Base-by-base conservation (phyloP, 2,329 filamentous ascomycete species). In the Westerdykella sp. region DNA sequence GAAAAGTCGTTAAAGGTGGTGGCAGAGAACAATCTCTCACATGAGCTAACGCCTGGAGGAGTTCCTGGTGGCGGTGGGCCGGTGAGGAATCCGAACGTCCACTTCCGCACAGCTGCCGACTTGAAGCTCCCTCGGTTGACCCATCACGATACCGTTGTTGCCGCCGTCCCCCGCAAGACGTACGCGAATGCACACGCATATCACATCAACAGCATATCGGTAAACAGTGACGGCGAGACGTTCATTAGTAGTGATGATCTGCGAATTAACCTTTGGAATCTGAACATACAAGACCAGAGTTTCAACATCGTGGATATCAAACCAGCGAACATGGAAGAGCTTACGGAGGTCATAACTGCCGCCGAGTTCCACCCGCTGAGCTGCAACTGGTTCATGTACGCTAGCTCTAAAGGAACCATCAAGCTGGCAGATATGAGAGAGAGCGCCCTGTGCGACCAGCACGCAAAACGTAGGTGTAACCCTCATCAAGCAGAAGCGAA, bases 261-360 rank as follows among this genome's bases (percentile, higher is more conserved):
- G 51, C 84, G 93, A 50, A 95, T 98, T 76, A 98, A 98, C 69
- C 76, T 98, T 44, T 98, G 93, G 93, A 97, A 98, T 67, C 76
- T 97, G 57, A 97, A 97, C 70, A 98, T 98, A 51, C 93, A 98
- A 68, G 91, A 97, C 59, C 91, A 97, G 72, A 97, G 93, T 74
- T 98, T 98, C 79, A 98, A 98, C 72, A 98, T 98, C 65, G 93
- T 98, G 49, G 93, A 98, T 68, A 98, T 98, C 76, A 98, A 98
- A 71, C 93, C 93, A 7, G 93, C 93, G 34, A 98, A 98, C 69
- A 98, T 98, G 93, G 93, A 98, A 71, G 93, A 98, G 73, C 77
- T 98, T 53, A 98, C 93, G 1, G 93, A 98, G 69, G 93, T 98
- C 56, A 97, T 98, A 64, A 98, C 93, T 11, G 93, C 93, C 34